Evolutionary conservation across 169 alveolate genomes (phyloP), one percentile per base, ranked within the genome.

Genomic region (Plasmodium fragile): DNA sequence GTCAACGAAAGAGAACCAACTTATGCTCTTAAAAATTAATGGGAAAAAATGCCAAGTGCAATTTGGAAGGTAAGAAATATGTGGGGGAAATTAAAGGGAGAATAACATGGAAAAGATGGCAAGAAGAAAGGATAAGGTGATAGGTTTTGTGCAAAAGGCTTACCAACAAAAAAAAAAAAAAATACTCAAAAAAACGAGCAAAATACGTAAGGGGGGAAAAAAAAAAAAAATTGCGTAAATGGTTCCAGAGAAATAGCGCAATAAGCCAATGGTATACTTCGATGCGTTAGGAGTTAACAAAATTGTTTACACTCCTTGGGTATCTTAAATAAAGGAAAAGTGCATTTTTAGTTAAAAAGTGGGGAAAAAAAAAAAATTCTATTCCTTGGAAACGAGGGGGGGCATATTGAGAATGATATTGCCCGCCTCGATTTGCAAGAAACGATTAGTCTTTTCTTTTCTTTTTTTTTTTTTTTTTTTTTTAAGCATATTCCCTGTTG

Each of bases 261-360:
- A 22, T 65, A 65, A 25, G 41, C 36, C 32, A 65, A 16, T 65
- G 30, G 41, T n/a, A 65, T 65, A 28, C 75, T 22, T 65, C 36
- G 36, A 22, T 28, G 4, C 39, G 36, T 65, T 65, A n/a, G 75
- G 36, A 65, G 36, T 65, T 65, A 65, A 65, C 75, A 28, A 65
- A 65, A 65, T 25, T 22, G 36, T 22, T 65, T 65, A 65, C 75
- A 65, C 75, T 28, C 36, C 75, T n/a, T 65, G 41, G 16, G 13
- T 22, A 59, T 65, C 39, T 65, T 65, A 81, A 81, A 11, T 22
- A 79, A 45, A 45, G 41, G 45, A 79, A 79, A 79, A 49, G 25
- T 22, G 13, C 25, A 36, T 75, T 28, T 75, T 75, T 75, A 22
- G 55, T 18, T 36, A 75, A 75, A 34, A 36, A 22, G 65, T 18